phyloP scores from a whole-genome alignment of 352 stramenopile species.

The Pythium folliculosum region DNA sequence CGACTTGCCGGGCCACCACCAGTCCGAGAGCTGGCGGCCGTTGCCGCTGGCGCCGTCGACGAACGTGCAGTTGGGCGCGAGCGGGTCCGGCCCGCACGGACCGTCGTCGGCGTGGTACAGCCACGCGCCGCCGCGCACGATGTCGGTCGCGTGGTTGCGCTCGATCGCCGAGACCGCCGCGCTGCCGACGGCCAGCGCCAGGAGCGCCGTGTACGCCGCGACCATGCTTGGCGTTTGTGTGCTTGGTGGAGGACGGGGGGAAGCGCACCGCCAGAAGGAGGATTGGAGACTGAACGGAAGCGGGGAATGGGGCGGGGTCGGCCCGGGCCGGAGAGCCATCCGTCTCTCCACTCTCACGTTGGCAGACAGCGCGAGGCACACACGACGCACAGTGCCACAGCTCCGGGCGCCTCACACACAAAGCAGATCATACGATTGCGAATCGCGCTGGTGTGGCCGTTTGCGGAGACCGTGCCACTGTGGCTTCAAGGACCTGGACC shows the following conservation, averaged over 20 bases:
- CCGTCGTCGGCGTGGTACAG: constrained; percentile 9
- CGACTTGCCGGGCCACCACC: background rate
- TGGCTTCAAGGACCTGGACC: background rate
- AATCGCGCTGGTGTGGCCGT: background rate
- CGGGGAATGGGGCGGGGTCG: no score
- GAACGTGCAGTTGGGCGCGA: background rate
- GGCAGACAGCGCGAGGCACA: no score
- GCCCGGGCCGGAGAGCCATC: background rate
- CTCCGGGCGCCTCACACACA: no score
- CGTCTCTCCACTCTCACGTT: background rate
- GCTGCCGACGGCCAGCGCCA: background rate
- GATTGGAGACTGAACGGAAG: background rate
- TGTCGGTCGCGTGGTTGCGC: constrained; percentile 3
- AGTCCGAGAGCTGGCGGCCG: background rate
- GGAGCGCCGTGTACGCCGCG: background rate
- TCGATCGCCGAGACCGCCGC: background rate
- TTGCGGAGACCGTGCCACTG: constrained; percentile 1
- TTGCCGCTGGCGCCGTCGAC: background rate
- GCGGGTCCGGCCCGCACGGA: no score
- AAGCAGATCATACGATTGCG: background rate
- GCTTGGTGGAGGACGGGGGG: no score
- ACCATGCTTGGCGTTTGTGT: background rate
- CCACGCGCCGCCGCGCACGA: constrained; percentile 10
- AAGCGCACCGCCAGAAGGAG: background rate
- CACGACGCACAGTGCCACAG: no score